These are phyloP conservation scores for Kurtzmaniella quercitrusa DNA, from an alignment of 1,139 yeast species.

Conservation along the genomic window DNA sequence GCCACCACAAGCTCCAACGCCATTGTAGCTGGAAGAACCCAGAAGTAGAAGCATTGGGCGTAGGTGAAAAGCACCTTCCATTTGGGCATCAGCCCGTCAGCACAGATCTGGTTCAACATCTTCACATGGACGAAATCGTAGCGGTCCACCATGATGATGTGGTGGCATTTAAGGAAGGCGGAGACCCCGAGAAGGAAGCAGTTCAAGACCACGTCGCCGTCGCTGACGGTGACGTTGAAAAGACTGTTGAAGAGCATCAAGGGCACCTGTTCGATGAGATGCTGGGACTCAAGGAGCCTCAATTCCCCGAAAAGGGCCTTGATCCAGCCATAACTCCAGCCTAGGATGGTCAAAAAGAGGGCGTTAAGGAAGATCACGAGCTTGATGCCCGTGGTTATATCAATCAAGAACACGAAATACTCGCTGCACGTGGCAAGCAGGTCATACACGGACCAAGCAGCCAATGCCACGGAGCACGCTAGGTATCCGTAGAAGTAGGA, in stretches of 20 bases:
- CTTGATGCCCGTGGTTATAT: conserved; percentile 33
- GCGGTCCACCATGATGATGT: conserved; percentile 67
- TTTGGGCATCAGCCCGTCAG: conserved; percentile 16
- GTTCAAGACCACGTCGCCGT: conserved; percentile 49
- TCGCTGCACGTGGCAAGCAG: conserved; percentile 25
- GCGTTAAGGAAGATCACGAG: conserved; percentile 29
- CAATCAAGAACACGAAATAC: conserved; percentile 24
- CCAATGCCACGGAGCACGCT: conserved; percentile 18
- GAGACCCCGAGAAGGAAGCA: conserved; percentile 40
- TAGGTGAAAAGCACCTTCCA: conserved; percentile 20
- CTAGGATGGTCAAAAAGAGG: conserved; percentile 30
- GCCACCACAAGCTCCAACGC: conserved; percentile 51
- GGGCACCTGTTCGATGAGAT: conserved; percentile 66
- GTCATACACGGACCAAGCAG: conserved; percentile 24
- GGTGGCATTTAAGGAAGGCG: conserved; percentile 63
- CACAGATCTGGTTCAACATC: conserved; percentile 21
- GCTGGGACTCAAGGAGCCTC: conserved; percentile 72
- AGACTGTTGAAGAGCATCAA: conserved; percentile 53
- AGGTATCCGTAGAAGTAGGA: conserved; percentile 25
- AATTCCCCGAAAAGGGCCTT: conserved; percentile 67
- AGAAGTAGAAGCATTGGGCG: conserved; percentile 17
- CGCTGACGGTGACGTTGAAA: conserved; percentile 57
- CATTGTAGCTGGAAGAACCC: conserved; percentile 38
- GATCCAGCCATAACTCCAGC: conserved; percentile 43
- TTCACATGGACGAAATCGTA: conserved; percentile 49